phyloP scores from a whole-genome alignment of 108 stramenopile genomes.

The Fragilariopsis cylindrus region DNA sequence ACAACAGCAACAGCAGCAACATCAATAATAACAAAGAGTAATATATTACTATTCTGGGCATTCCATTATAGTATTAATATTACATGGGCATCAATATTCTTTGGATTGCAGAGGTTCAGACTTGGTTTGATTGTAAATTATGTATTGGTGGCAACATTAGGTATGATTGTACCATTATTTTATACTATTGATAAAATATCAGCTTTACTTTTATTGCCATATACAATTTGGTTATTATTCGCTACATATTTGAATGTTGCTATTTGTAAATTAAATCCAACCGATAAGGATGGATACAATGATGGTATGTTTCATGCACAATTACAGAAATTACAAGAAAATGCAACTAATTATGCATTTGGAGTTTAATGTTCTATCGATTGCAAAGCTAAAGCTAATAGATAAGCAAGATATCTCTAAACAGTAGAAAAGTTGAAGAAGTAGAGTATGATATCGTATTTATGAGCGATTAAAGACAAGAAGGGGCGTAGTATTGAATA shows the following conservation, averaged over 20 bases:
- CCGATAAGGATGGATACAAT: constrained; percentile 42
- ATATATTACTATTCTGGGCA: constrained; percentile 32
- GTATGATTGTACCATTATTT: constrained; percentile 39
- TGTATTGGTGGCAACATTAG: constrained; percentile 41
- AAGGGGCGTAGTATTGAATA: no score
- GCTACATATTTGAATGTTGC: constrained; percentile 55
- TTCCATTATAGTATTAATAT: constrained; percentile 57
- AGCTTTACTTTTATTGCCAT: constrained; percentile 58
- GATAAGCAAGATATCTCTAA: no score
- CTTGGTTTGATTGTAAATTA: constrained; percentile 45
- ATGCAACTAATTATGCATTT: constrained; percentile 40
- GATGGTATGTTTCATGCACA: constrained; percentile 60
- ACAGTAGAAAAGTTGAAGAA: no score
- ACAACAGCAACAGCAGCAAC: not conserved
- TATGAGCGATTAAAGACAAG: no score
- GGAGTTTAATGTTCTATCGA: no score
- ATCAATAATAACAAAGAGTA: not conserved
- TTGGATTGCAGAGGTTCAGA: constrained; percentile 51
- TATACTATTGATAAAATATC: constrained; percentile 30
- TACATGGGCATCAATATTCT: constrained; percentile 68
- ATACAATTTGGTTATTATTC: constrained; percentile 58
- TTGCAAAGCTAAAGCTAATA: no score
- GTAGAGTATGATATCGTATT: no score
- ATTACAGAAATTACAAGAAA: constrained; percentile 41
- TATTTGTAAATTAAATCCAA: constrained; percentile 62